Base-by-base conservation (phyloP, 257 asterid genomes). In the Plectranthus barbatus region DNA sequence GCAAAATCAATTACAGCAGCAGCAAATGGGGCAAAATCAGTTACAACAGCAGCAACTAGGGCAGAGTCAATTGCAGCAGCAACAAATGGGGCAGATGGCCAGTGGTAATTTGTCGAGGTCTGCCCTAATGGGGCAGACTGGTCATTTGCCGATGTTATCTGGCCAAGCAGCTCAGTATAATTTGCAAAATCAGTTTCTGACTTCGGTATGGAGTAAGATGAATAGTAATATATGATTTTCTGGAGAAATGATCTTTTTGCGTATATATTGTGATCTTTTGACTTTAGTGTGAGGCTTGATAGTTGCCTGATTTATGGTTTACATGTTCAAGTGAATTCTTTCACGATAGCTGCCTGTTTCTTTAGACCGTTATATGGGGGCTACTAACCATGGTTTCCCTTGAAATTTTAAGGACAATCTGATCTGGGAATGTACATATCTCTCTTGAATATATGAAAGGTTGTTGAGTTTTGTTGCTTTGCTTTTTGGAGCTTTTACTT, bases 131-230 rank as follows among this genome's bases (percentile, higher is more conserved):
- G 95, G 91, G 61, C 97, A 83, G 76, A 80, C 91, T 6, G 89
- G 93, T 45, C 89, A 83, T 48, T 79, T 92, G 49, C 84, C 95
- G 2, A 73, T 83, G 95, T 75, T 92, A 53, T 76, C 96, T 62
- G 87, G 94, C 50, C 96, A 88, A 74, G 78, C 84, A 20, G 80
- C 94, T 21, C 99, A 85, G 79, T 85, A 76, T 68, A 85, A 84
- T 74, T 69, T 86, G 81, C 97, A 81, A 60, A 76, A 83, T 55
- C 96, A 86, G 81, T 80, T 69, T 68, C 68, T 87, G 77, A 67
- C 86, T 66, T 72, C 90, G 96, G 99, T 92, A 85, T 40, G 75
- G 33, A 15, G 41, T 63, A 49, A n/a, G 29, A 45, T 41, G 61
- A 21, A 37, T 56, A 9, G n/a, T 42, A 17, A 15, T 47, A 62